Evolutionary conservation across 2,329 filamentous ascomycete genomes (phyloP), one percentile per base, ranked within the genome.

Genomic region (Ophiostoma piceae): DNA sequence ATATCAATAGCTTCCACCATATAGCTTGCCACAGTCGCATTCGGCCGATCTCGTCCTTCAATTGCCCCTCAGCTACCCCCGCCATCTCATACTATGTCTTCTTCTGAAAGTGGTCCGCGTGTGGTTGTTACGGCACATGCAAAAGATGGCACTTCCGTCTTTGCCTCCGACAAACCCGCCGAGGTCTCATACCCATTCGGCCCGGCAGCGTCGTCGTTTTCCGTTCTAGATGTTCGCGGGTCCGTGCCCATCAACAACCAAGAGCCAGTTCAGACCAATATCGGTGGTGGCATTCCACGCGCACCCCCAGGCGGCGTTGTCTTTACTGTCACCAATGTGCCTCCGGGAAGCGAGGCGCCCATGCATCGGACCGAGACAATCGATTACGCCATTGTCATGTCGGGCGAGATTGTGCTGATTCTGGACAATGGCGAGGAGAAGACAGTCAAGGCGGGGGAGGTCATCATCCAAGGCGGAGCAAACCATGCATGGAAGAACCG

Each of bases 361-460:
- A 79, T 82, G 77, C 81, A 82, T 71, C 79, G 80, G 14, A 82
- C 80, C 0, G 67, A 76, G 43, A 81, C 76, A 66, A 72, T 81
- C 9, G 80, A 83, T 73, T 82, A 82, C 68, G 75, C 73, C 19
- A 74, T 79, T 39, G 76, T 83, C 19, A 19, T 83, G 8, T 75
- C 77, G 8, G 81, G 81, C 1, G 76, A 78, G 69, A 77, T 82
- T 6, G 78, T 79, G 3, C 72, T 82, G n/a, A 73, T 70, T 5
- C 76, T 83, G 1, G 81, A 83, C 71, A 74, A 76, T 3, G 80
- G 81, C 6, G 80, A 79, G 67, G 80, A 80, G 74, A 80, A 75
- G 71, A 76, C 74, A 4, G 35, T 82, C 1, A 71, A 71, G 37
- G 73, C 74, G 1, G 80, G 80, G 12, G 80, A 83, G 62, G 73